Base-by-base conservation (phyloP, 352 stramenopile genomes). In the Peronospora belbahrii region DNA sequence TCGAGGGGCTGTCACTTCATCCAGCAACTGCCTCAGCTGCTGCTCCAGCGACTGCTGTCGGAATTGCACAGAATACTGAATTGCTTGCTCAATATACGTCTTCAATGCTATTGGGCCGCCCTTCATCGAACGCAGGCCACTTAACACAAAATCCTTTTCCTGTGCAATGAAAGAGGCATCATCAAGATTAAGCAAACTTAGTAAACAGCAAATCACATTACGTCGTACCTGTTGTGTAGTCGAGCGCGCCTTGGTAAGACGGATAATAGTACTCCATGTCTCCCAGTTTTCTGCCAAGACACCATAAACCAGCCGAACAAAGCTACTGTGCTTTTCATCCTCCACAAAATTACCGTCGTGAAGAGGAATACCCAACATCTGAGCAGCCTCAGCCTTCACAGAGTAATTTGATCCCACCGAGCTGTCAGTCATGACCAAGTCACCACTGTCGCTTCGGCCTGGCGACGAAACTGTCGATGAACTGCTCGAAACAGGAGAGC, bases 261-360 rank as follows among this genome's bases (percentile, higher is more conserved):
- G 74, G 24, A 89, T 59, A 30, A 94, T 80, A n/a, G 76, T 85
- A 40, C 74, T 87, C 83, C 83, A 94, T 0, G 74, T 59, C 37
- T 88, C 74, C 78, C 77, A 90, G 38, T 94, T 91, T 38, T 90
- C 78, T 4, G 75, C 75, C n/a, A 94, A 59, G 2, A 89, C 66
- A 3, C 75, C 68, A 27, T 92, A 94, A 9, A 92, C 64, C 2
- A 74, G 63, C 1, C 67, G 63, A 10, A 81, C 68, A 39, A 91
- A 91, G 43, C 67, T 83, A 40, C 67, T 67, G 14, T 65, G 67
- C 10, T 71, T 56, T 6, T 62, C 57, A 32, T 79, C 65, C 11
- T 74, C 63, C 8, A 67, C 62, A n/a, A 76, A 68, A 17, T 84
- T 65, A 8, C 63, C 67, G 42, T 88, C 74, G 22, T 78, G 67